These are phyloP conservation scores for Yamadazyma scolyti DNA, from an alignment of 805 yeast genomes.

Conservation along the genomic window DNA sequence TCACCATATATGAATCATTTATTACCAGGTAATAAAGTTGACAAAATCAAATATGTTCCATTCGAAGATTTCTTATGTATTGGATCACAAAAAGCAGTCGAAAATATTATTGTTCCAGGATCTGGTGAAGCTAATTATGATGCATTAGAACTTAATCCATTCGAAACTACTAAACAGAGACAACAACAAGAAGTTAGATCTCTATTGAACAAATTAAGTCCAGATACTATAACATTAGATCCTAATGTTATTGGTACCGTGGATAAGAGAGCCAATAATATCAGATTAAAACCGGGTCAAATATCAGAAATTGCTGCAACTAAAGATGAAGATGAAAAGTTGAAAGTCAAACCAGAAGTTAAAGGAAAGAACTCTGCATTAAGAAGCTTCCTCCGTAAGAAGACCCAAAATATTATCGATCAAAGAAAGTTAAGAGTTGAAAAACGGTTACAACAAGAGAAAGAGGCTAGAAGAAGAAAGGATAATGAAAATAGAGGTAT, in stretches of 20 bases:
- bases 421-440: constrained; percentile 79
- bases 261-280: constrained; percentile 60
- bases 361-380: constrained; percentile 81
- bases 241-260: constrained; percentile 85
- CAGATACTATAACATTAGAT: constrained; percentile 90
- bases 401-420: constrained; percentile 79
- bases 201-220: constrained; percentile 80
- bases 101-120: constrained; percentile 91
- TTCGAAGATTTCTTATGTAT: constrained; percentile 94
- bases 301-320: constrained; percentile 40
- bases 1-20: constrained; percentile 92
- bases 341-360: constrained; percentile 61
- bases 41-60: constrained; percentile 74
- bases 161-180: constrained; percentile 86
- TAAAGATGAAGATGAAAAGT: constrained; percentile 36
- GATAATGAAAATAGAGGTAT: constrained; percentile 42
- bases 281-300: constrained; percentile 63
- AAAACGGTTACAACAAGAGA: constrained; percentile 69
- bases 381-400: constrained; percentile 77
- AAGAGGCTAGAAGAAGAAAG: constrained; percentile 58
- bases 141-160: constrained; percentile 90
- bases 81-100: constrained; percentile 76
- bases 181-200: constrained; percentile 88
- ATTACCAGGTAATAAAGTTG: constrained; percentile 71
- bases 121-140: constrained; percentile 98